phyloP scores from a whole-genome alignment of 495 filamentous ascomycete genomes.

The Amphirosellinia nigrospora region DNA sequence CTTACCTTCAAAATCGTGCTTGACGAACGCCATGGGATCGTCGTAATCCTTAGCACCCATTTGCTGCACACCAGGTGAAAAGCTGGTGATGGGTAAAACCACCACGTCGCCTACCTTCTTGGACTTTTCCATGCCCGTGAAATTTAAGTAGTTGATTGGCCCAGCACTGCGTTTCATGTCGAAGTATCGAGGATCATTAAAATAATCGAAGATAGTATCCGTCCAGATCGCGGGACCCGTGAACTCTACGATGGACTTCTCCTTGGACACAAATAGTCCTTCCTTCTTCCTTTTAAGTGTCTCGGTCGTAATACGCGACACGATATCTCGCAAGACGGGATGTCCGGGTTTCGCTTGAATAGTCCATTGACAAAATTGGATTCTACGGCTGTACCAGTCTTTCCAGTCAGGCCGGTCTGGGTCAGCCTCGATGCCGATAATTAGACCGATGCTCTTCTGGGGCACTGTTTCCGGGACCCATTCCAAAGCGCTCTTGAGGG shows the following conservation, averaged over 20 bases:
- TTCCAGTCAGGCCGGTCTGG: constrained; percentile 92
- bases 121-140: constrained; percentile 79
- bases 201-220: constrained; percentile 86
- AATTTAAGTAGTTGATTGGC: constrained; percentile 84
- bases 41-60: constrained; percentile 93
- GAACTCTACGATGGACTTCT: constrained; percentile 90
- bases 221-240: constrained; percentile 97
- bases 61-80: constrained; percentile 91
- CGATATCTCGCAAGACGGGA: constrained; percentile 85
- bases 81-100: constrained; percentile 93
- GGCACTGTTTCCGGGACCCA: constrained; percentile 87
- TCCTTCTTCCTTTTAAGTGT: constrained; percentile 76
- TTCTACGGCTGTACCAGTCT: constrained; percentile 92
- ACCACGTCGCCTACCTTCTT: constrained; percentile 95
- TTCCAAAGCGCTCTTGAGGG: constrained; percentile 78
- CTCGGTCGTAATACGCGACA: constrained; percentile 82
- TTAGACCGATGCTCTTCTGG: constrained; percentile 75
- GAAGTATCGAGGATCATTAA: constrained; percentile 92
- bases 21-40: constrained; percentile 96
- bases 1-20: constrained; percentile 94
- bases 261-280: constrained; percentile 70
- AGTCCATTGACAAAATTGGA: constrained; percentile 99
- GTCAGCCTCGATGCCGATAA: constrained; percentile 95
- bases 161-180: constrained; percentile 72
- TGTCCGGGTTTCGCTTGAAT: constrained; percentile 96